Base-by-base conservation (phyloP, 768 basidiomycete species). In the Podaxis sp. region DNA sequence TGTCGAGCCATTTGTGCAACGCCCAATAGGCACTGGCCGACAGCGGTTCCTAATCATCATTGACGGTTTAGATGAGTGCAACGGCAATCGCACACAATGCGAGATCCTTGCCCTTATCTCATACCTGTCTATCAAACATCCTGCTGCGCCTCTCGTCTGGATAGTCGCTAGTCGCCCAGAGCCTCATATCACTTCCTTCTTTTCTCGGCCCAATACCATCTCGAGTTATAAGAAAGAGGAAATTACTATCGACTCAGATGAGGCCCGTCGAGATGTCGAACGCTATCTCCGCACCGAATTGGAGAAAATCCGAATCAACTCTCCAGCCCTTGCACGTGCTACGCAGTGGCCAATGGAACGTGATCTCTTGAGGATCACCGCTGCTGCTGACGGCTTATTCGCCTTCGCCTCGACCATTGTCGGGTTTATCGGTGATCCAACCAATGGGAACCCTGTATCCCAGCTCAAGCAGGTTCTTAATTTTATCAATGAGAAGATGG, bases 51-150 rank as follows among this genome's bases (percentile, higher is more conserved):
- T 48, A 52, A 70, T 36, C 67, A 72, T 44, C n/a, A 52, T 61
- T 36, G 74, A 75, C 57, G 73, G 71, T 2, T 61, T 75, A 1
- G 74, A 75, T 49, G 73, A 72, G 57, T 73, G 72, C 30, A 48
- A 63, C 9, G 51, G 38, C 52, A 63, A 1, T 60, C 30, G 52
- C 13, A 24, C 46, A 0, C 72, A 70, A 30, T 44, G 33, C 15
- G 44, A 65, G 13, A 52, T 74, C 26, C 61, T 72, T 4, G 22
- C 36, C 2, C 36, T 59, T 6, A 61, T 73, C 9, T 48, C n/a
- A 0, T 36, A 24, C 4, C 53, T 61, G 24, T 40, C 60, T 0
- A 11, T 66, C 2, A 13, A 51, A 15, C 3, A 17, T 6, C 51
- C 28, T 15, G 26, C 42, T 3, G 52, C 68, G 15, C 66, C 69